These are phyloP conservation scores for Cichorium intybus DNA, from an alignment of 140 eudicot genomes.

Conservation along the genomic window DNA sequence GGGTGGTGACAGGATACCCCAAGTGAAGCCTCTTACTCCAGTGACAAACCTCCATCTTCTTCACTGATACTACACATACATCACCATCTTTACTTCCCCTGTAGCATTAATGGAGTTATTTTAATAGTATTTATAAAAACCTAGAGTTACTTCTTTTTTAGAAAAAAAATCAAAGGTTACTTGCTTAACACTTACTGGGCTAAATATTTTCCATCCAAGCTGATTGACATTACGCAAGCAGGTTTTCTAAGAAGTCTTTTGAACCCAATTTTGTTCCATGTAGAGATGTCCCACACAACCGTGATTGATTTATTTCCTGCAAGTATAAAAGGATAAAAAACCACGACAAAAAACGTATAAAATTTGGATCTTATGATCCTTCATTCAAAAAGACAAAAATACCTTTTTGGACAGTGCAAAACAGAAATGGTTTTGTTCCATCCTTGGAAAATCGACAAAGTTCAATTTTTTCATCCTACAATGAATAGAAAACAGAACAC, in stretches of 20 bases:
- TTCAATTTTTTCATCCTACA: slow-evolving; percentile 88
- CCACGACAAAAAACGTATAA: slow-evolving; percentile 8
- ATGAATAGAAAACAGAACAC: slow-evolving; percentile 7
- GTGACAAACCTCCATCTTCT: slow-evolving; percentile 78
- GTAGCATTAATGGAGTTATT: slow-evolving; percentile 17
- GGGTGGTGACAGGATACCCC: slow-evolving; percentile 62
- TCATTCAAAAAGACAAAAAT: slow-evolving; percentile 13
- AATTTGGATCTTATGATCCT: background rate
- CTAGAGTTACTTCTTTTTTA: background rate
- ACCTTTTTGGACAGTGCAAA: slow-evolving; percentile 90
- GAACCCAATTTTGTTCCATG: slow-evolving; percentile 89
- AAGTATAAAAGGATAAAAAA: slow-evolving; percentile 4
- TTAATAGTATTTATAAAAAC: too few relatives aligned
- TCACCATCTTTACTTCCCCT: slow-evolving; percentile 99
- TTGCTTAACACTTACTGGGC: slow-evolving; percentile 70
- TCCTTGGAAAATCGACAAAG: slow-evolving; percentile 92
- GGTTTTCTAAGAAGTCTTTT: slow-evolving; percentile 74
- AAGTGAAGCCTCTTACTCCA: slow-evolving; percentile 93
- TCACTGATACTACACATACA: slow-evolving; percentile 79
- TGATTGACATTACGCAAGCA: slow-evolving; percentile 78
- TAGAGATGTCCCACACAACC: slow-evolving; percentile 88
- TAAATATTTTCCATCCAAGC: slow-evolving; percentile 92
- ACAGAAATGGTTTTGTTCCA: slow-evolving; percentile 91
- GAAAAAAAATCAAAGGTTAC: background rate
- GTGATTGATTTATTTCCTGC: slow-evolving; percentile 63